phyloP scores from a whole-genome alignment of 257 asterid species.

The Coffea eugenioides region DNA sequence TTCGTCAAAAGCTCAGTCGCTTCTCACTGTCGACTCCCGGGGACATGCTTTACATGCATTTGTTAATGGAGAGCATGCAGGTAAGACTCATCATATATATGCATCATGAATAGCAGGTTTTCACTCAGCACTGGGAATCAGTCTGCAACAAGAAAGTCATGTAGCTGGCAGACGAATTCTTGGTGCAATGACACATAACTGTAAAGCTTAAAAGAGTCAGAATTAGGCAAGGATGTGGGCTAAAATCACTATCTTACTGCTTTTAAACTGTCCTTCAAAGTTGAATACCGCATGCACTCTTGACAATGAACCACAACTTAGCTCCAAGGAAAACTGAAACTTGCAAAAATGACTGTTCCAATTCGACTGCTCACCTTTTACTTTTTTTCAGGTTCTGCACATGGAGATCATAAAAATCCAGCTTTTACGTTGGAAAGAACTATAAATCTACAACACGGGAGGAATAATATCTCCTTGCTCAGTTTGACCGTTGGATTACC shows the following conservation, averaged over 20 bases:
- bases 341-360: neutral
- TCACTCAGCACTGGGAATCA: neutral
- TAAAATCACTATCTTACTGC: neutral
- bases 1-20: constrained; percentile 29
- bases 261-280: neutral
- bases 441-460: constrained; percentile 41
- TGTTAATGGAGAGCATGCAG: constrained; percentile 59
- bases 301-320: too few relatives aligned
- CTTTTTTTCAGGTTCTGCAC: constrained; percentile 49
- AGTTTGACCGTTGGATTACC: constrained; percentile 80
- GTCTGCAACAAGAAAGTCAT: neutral
- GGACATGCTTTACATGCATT: constrained; percentile 72
- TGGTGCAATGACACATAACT: neutral
- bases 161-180: neutral
- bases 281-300: too few relatives aligned
- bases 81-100: constrained; percentile 33
- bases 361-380: neutral
- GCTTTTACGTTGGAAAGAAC: constrained; percentile 39
- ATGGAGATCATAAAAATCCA: constrained; percentile 44
- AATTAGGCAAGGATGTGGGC: neutral
- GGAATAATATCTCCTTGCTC: constrained; percentile 62
- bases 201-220: neutral
- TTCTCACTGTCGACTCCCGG: constrained; percentile 47
- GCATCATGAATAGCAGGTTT: neutral
- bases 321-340: too few relatives aligned